These are phyloP conservation scores for Panicum hallii DNA, from an alignment of 202 grass and related monocot species.

Conservation along the genomic window DNA sequence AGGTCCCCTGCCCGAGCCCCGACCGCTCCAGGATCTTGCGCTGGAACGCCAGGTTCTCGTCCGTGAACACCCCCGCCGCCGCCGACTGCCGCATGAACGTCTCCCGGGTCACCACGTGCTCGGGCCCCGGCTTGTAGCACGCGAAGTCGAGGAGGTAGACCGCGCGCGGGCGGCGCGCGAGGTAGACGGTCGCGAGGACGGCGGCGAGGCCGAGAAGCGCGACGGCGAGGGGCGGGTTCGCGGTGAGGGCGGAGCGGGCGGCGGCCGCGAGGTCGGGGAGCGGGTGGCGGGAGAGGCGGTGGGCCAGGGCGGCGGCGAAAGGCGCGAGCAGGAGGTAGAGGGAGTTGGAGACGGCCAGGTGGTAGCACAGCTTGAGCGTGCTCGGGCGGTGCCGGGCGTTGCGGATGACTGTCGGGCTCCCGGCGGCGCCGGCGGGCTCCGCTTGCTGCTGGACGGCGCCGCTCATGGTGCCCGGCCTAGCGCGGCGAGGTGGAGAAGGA, in stretches of 20 bases:
- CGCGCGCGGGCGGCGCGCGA: slow-evolving; percentile 53
- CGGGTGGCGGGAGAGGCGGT: slow-evolving; percentile 25
- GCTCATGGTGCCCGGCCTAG: not conserved
- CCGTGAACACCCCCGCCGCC: slow-evolving; percentile 58
- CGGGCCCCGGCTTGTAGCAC: slow-evolving; percentile 58
- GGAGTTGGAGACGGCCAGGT: slow-evolving; percentile 57
- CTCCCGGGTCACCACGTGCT: slow-evolving; percentile 64
- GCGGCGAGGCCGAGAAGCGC: not conserved
- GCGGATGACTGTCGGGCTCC: not conserved
- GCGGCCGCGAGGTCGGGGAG: not conserved
- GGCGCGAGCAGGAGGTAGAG: slow-evolving; percentile 50
- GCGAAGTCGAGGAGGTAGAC: slow-evolving; percentile 93
- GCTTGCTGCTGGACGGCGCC: not conserved
- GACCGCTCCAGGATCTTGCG: slow-evolving; percentile 80
- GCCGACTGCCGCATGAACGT: slow-evolving; percentile 65
- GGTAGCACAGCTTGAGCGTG: slow-evolving; percentile 51
- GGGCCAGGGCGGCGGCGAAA: not conserved
- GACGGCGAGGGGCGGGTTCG: slow-evolving; percentile 26
- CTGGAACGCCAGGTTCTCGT: slow-evolving; percentile 81
- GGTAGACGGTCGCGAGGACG: slow-evolving; percentile 41
- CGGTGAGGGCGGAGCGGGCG: not conserved
- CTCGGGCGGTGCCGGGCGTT: not conserved
- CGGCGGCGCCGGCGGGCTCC: not conserved
- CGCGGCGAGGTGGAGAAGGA: not conserved
- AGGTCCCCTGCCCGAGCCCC: slow-evolving; percentile 72